These are phyloP conservation scores for Piper longum DNA, from an alignment of 164 flowering plant species.

Conservation along the genomic window DNA sequence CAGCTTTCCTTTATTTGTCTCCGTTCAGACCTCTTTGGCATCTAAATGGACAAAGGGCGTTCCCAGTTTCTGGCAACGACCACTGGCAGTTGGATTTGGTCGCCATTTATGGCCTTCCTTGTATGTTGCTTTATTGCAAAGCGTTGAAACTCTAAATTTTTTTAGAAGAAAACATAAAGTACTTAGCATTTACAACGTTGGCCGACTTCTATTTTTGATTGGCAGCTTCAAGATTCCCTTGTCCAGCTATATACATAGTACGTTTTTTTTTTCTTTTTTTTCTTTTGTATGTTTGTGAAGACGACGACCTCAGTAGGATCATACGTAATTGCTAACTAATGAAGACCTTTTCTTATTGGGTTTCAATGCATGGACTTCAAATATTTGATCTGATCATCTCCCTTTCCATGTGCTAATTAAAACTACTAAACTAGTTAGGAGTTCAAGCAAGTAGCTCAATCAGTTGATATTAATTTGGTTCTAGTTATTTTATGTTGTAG, in stretches of 20 bases:
- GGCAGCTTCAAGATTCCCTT: not conserved
- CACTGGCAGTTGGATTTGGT: not conserved
- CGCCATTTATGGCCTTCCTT: constrained; percentile 1
- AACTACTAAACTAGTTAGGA: too few relatives aligned
- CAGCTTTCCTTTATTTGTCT: not conserved
- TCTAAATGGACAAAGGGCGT: not conserved
- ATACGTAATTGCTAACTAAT: not conserved
- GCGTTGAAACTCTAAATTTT: not conserved
- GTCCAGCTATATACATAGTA: not conserved
- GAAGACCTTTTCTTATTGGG: not conserved
- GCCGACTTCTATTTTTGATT: not conserved
- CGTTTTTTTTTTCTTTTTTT: not conserved
- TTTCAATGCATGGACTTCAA: not conserved
- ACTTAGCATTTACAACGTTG: not conserved
- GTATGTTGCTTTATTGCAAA: not conserved
- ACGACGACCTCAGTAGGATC: not conserved
- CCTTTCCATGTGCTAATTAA: too few relatives aligned
- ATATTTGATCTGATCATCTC: not conserved
- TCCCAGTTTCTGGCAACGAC: not conserved
- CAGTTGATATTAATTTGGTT: not conserved
- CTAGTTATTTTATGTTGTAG: not conserved
- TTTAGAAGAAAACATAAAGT: not conserved
- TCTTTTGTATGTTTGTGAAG: not conserved
- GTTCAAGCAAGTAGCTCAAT: too few relatives aligned
- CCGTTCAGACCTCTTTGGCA: not conserved